These are phyloP conservation scores for Acanthamoeba triangularis DNA, from an alignment of 208 protist genomes.

Conservation along the genomic window DNA sequence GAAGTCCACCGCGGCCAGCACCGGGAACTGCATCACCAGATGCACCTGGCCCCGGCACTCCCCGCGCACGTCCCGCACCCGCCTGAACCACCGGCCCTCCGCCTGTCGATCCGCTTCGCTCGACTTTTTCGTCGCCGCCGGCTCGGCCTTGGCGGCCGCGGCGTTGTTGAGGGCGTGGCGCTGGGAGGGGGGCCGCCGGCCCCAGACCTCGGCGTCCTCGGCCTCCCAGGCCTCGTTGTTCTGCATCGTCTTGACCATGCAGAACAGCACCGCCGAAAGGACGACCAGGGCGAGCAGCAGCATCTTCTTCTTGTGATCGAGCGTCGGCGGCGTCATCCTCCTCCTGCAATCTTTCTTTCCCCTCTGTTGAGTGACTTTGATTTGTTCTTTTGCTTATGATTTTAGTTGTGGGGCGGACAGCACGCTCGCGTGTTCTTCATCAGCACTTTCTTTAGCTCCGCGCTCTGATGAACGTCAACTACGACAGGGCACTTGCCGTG, in stretches of 20 bases:
- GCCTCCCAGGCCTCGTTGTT: not conserved
- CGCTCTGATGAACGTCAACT: no score
- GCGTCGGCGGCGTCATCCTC: not conserved
- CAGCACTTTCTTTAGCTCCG: no score
- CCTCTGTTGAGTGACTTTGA: no score
- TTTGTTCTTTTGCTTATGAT: no score
- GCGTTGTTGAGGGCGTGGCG: not conserved
- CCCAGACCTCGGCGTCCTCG: not conserved
- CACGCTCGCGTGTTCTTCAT: no score
- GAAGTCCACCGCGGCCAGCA: constrained; percentile 21
- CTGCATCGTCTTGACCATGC: not conserved
- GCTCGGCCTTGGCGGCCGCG: no score
- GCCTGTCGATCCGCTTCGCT: not conserved
- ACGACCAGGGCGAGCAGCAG: not conserved
- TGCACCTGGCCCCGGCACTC: not conserved
- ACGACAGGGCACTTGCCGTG: no score
- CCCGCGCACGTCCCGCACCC: not conserved
- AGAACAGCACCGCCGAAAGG: not conserved
- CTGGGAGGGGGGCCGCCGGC: not conserved
- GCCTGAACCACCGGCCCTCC: constrained; percentile 4
- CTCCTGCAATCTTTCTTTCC: no score
- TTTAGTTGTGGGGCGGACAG: no score
- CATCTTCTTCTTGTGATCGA: constrained; percentile 34
- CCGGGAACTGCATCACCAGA: constrained; percentile 25
- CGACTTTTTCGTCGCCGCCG: not conserved